Evolutionary conservation across 1,284 basidiomycete genomes (phyloP), one percentile per base, ranked within the genome.

Genomic region (Lentinus polychrous): DNA sequence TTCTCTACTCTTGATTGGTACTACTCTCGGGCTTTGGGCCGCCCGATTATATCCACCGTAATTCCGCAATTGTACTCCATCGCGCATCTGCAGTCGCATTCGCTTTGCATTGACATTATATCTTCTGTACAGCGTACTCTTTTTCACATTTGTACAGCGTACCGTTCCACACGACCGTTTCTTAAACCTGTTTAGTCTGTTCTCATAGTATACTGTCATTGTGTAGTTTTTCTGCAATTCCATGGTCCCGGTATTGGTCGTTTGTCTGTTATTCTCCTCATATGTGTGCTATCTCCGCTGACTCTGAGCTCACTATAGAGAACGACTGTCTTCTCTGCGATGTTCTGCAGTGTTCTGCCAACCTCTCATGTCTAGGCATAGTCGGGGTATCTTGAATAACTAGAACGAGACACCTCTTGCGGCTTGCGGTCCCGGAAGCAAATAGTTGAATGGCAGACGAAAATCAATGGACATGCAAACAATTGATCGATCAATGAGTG

Each of bases 171-270:
- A 48, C 42, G 43, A 53, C 57, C 55, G 56, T 60, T 60, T 50
- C 59, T 59, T 60, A 54, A 58, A 58, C 54, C 47, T 46, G 50
- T 57, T 57, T 66, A 66, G 57, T 63, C 60, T 66, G 66, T 66
- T 55, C 57, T 66, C 66, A 66, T 66, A 63, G 61, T 65, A 68
- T 69, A 71, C 18, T 76, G 73, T 74, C 74, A 76, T 73, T 72
- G 68, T 80, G 78, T 81, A 81, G 76, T 80, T 76, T 75, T 79
- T 74, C 71, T 66, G 61, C 66, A 67, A 67, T 66, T n/a, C 61
- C 64, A 57, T 55, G 54, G 51, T 27, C 27, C 27, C 27, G 27
- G 27, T 27, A 27, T 27, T 27, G 27, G 27, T 27, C 27, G 27
- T 27, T 27, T 27, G 27, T 27, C 27, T 5, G 27, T 27, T 27